These are phyloP conservation scores for Adansonia grandidieri DNA, from an alignment of 441 rosid genomes.

Conservation along the genomic window DNA sequence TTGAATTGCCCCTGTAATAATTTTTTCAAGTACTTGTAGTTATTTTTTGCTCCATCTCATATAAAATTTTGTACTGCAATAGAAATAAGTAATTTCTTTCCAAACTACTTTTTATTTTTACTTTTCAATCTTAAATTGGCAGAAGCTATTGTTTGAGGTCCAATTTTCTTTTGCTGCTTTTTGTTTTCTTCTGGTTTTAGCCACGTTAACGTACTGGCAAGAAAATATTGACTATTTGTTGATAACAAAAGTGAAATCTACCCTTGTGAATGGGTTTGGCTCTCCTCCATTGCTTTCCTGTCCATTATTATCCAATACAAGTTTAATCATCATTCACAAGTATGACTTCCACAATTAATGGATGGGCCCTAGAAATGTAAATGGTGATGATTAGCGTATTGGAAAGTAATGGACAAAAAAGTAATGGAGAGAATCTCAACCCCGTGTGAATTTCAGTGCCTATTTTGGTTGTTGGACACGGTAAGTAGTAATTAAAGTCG, in stretches of 20 bases:
- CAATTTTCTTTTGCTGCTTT: background rate
- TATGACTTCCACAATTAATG: too few species aligned
- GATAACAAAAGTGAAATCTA: background rate
- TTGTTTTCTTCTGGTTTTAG: background rate
- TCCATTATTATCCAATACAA: too few species aligned
- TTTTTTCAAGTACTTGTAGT: conserved; percentile 9
- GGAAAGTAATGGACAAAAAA: too few species aligned
- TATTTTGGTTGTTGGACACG: background rate
- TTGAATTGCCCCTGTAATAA: background rate
- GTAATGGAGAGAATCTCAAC: too few species aligned
- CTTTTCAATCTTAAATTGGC: background rate
- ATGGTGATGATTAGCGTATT: too few species aligned
- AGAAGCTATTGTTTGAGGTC: background rate
- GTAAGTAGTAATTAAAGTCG: background rate
- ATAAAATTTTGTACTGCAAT: background rate
- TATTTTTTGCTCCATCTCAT: background rate
- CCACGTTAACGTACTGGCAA: background rate
- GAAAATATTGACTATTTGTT: background rate
- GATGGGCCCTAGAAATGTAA: too few species aligned
- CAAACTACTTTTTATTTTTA: background rate
- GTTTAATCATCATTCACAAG: too few species aligned
- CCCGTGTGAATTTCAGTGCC: background rate
- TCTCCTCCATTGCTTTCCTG: too few species aligned
- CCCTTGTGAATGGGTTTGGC: background rate
- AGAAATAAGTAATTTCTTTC: background rate